Evolutionary conservation across 345 rosid species (phyloP), one percentile per base, ranked within the genome.

Genomic region (Carallia pectinifolia): DNA sequence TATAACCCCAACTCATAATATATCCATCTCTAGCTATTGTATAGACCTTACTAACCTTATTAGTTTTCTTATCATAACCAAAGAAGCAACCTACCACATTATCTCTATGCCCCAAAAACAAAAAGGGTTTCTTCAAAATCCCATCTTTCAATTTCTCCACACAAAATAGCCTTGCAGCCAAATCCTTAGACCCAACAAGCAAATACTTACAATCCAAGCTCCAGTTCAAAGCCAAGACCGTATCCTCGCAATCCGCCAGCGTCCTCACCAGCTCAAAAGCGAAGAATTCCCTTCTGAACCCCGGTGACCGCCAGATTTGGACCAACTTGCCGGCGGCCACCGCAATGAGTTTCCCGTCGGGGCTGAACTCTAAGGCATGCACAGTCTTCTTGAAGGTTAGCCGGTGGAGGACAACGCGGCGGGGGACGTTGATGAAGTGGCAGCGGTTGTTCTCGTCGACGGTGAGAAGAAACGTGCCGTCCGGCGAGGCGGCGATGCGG

Each of bases 61-160:
- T 75, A 36, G 78, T 85, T 81, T 77, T 68, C 65, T 86, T 90
- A 80, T 90, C 90, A 74, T 87, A 84, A 76, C 97, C 87, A 67
- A 95, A 90, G 78, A 95, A 95, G 63, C 97, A 90, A 53, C 97
- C 97, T 12, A 95, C 82, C 53, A 92, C 86, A 34, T 88, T 74
- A 78, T 92, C 97, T 75, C 97, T 86, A 71, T 95, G 99, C 62
- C 98, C 99, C 61, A 92, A 65, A 73, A 92, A 82, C 83, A 90
- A 77, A 81, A 81, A 88, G 0, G 98, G 99, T 74, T 90, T 90
- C 75, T 81, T 90, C 65, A 74, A 63, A 48, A 72, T 69, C 63
- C 92, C 96, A 53, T 81, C 81, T 50, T 81, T 67, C 70, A 89
- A 88, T 65, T 83, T 85, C 56, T 82, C 71, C 52, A 89, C 87